Evolutionary conservation across 1,284 basidiomycete genomes (phyloP).

Genomic region (Irpex lacteus): DNA sequence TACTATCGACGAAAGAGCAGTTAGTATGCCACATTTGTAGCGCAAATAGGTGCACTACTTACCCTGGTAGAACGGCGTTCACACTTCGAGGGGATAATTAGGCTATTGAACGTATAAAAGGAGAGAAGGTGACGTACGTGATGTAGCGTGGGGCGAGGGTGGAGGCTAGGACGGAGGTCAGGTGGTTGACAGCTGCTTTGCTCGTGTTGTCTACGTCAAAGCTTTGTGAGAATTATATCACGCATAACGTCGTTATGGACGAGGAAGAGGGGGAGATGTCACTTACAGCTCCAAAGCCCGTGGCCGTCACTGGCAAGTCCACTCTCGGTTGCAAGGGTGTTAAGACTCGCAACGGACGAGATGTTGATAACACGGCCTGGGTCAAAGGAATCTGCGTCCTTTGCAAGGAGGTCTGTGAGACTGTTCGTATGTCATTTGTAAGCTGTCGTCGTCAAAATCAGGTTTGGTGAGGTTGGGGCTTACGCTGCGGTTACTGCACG

Average conservation of each 20-base stretch:
- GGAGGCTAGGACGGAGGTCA: constrained; percentile 72
- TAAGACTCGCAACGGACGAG: constrained; percentile 70
- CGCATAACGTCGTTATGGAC: too few species aligned
- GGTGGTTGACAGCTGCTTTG: constrained; percentile 83
- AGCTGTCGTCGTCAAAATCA: too few species aligned
- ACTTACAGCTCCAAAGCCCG: constrained; percentile 83
- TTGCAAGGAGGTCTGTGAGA: constrained; percentile 63
- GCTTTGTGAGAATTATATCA: too few species aligned
- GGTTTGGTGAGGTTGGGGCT: constrained; percentile 13
- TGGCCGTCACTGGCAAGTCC: constrained; percentile 51
- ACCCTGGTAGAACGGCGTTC: constrained; percentile 86
- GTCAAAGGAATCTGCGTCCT: constrained; percentile 64
- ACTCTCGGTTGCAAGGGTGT: constrained; percentile 47
- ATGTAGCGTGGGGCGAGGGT: constrained; percentile 63
- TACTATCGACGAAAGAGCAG: constrained; percentile 33
- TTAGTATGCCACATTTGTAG: not conserved
- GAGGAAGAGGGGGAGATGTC: not conserved
- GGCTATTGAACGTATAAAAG: constrained; percentile 1
- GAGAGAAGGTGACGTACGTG: constrained; percentile 46
- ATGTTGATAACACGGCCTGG: constrained; percentile 81
- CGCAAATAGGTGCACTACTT: constrained; percentile 1
- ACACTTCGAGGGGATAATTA: constrained; percentile 43
- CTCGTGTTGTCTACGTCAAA: constrained; percentile 62
- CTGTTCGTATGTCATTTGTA: constrained; percentile 27
- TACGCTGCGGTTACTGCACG: constrained; percentile 65